These are phyloP conservation scores for Gymnopilus dilepis DNA, from an alignment of 768 basidiomycete species.

Conservation along the genomic window DNA sequence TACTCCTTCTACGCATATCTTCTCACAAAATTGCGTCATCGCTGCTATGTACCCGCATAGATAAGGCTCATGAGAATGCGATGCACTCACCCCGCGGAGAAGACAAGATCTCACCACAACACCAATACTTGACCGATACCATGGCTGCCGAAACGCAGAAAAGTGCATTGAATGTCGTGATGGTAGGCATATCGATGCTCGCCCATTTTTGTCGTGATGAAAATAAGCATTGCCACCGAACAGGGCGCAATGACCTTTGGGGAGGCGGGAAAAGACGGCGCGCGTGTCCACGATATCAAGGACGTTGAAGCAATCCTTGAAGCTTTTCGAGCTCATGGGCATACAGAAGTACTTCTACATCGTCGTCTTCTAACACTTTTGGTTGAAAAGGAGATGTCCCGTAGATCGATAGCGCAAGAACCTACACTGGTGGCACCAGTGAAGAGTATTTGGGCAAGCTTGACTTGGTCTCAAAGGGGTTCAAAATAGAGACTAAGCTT, in stretches of 20 bases:
- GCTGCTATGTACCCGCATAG: not conserved
- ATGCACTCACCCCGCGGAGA: not conserved
- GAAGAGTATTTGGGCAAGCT: slow-evolving; percentile 60
- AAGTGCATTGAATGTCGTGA: slow-evolving; percentile 53
- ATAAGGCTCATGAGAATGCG: not conserved
- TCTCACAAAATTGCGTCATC: not conserved
- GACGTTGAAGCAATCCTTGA: slow-evolving; percentile 59
- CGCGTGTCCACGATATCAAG: slow-evolving; percentile 52
- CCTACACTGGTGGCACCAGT: slow-evolving; percentile 58
- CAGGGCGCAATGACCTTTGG: slow-evolving; percentile 66
- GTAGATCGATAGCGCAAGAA: slow-evolving; percentile 54
- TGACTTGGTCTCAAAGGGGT: slow-evolving; percentile 52
- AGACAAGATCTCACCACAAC: not conserved
- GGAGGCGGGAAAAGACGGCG: slow-evolving; percentile 50
- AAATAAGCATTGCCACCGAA: not conserved
- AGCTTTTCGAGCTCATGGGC: slow-evolving; percentile 58
- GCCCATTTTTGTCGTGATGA: not conserved
- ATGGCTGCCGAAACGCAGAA: slow-evolving; percentile 39
- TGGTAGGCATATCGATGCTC: slow-evolving; percentile 37
- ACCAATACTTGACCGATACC: too few relatives aligned
- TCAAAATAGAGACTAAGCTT: slow-evolving; percentile 66
- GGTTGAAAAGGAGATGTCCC: slow-evolving; percentile 21
- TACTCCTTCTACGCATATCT: not conserved
- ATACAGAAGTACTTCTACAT: slow-evolving; percentile 46
- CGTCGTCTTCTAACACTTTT: slow-evolving; percentile 26